Base-by-base conservation (phyloP, 2,329 filamentous ascomycete genomes). In the Orbilia quercus region DNA sequence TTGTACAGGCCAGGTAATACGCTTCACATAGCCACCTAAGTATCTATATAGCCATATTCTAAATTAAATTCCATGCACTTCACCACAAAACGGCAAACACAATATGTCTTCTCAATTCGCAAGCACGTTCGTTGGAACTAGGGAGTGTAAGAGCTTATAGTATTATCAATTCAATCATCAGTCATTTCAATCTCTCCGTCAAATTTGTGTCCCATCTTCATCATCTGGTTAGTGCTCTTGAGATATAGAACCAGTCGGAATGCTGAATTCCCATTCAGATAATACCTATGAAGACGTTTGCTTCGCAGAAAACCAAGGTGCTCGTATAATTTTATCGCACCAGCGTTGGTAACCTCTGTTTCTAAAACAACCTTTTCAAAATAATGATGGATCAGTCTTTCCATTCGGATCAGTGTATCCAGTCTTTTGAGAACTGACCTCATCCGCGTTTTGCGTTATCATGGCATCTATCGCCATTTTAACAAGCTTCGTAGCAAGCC, bases 241-340 rank as follows among this genome's bases (percentile, higher is more conserved):
- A 97, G 82, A 75, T 93, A 89, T 38, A 99, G 81, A 5, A 98
- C 88, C 57, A 99, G 83, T 44, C 95, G 86, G 80, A 95, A 99
- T 1, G 95, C 95, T 64, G 92, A 96, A 80, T 92, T 99, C 9
- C 95, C 95, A 79, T 98, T 99, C 42, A 99, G 83, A 78, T 99
- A 99, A 80, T 99, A 99, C 45, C 95, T 86, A 81, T 98, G 93
- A 59, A 99, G 82, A 73, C 92, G 91, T 82, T 99, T 99, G 72
- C 91, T 96, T 57, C 94, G 85, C 20, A 98, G 81, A 79, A 99
- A 99, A 0, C 95, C 95, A 6, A 99, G 84, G 0, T 92, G 85
- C 81, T 99, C 94, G 81, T 99, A 99, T 7, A 99, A 83, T 76
- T 92, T 90, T 83, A 98, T 91, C 18, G 93, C 95, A 0, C 92